Conservation (phyloP, 345 rosid genomes). For the Draba incana region DNA sequence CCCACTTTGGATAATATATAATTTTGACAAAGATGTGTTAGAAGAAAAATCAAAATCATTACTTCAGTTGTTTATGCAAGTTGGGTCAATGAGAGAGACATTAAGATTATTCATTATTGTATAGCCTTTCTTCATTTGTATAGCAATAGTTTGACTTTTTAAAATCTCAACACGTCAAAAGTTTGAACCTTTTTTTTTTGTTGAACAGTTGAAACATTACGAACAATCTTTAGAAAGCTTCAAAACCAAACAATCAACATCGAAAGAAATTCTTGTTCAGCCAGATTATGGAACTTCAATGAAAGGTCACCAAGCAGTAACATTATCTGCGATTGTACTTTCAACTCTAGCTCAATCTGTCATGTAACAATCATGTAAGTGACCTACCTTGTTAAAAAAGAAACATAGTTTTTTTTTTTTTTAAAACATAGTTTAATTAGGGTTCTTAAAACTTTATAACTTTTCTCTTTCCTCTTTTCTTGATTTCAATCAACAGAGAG, state of each 20-base stretch:
- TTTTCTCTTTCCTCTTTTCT: not conserved
- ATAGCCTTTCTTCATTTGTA: not conserved
- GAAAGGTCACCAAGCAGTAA: not conserved
- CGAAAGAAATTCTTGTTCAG: constrained; percentile 51
- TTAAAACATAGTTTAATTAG: no score
- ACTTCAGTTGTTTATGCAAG: not conserved
- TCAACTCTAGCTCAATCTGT: constrained; percentile 42
- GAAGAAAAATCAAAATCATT: no score
- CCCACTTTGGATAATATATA: constrained; percentile 4
- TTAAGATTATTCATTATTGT: not conserved
- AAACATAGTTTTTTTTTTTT: not conserved
- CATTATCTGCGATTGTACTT: constrained; percentile 60
- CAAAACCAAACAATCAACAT: constrained; percentile 40
- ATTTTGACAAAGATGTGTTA: not conserved
- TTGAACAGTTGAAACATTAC: constrained; percentile 54
- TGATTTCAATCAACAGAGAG: constrained; percentile 42
- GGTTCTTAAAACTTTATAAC: not conserved
- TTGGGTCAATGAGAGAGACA: constrained; percentile 10
- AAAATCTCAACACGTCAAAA: constrained; percentile 14
- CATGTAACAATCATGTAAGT: constrained; percentile 68
- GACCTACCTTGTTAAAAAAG: not conserved
- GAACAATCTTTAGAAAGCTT: constrained; percentile 52
- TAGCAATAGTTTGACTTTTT: constrained; percentile 18
- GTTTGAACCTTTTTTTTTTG: constrained; percentile 15
- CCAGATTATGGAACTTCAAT: constrained; percentile 41